Conservation (phyloP, 2,329 filamentous ascomycete genomes). For the Fusarium tricinctum region DNA sequence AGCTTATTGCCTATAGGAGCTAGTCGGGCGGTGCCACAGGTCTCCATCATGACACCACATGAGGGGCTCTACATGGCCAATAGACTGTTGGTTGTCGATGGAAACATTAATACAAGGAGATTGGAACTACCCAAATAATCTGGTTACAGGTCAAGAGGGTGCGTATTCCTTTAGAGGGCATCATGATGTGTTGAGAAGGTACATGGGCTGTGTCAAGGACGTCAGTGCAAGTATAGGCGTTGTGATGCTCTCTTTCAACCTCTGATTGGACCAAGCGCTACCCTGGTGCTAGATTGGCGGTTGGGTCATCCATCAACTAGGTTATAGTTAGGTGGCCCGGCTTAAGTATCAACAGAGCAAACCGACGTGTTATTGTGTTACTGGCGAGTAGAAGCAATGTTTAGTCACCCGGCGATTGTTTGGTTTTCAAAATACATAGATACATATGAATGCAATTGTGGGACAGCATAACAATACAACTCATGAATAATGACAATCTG, state of each 20-base stretch:
- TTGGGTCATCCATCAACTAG: no score
- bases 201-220: background rate
- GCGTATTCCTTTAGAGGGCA: background rate
- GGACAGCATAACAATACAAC: background rate
- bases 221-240: background rate
- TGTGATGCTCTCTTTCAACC: background rate
- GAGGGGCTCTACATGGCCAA: slow-evolving; percentile 13
- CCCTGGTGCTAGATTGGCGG: background rate
- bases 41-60: slow-evolving; percentile 27
- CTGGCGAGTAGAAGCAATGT: background rate
- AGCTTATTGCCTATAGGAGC: slow-evolving; percentile 34
- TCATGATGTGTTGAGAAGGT: background rate
- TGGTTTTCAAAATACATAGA: background rate
- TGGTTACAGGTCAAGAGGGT: background rate
- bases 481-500: background rate
- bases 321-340: no score
- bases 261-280: background rate
- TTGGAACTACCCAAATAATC: background rate
- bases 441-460: background rate
- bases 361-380: background rate
- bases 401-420: no score
- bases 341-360: background rate
- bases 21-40: slow-evolving; percentile 28
- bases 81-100: background rate
- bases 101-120: background rate